Evolutionary conservation across 352 stramenopile species (phyloP).

Genomic region (Pythium dissimile): DNA sequence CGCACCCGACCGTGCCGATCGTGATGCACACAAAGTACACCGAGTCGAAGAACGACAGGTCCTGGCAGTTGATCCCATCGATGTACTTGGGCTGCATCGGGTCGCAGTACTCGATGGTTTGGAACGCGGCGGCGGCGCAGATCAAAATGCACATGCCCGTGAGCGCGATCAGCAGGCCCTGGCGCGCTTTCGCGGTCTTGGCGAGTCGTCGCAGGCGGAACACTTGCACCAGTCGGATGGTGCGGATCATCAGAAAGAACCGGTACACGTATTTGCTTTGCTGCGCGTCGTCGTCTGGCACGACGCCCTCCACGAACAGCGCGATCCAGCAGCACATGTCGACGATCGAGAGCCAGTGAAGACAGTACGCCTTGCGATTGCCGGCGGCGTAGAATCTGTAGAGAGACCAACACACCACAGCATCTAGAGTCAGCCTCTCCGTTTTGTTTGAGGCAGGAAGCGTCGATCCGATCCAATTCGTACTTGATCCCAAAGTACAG

Average conservation of each 20-base stretch:
- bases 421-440: too few relatives aligned
- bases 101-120: conserved; percentile 70
- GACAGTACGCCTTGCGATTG: conserved; percentile 51
- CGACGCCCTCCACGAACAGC: conserved; percentile 33
- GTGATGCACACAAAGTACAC: conserved; percentile 87
- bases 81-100: conserved; percentile 2
- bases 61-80: conserved; percentile 39
- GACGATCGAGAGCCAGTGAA: conserved; percentile 61
- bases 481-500: conserved; percentile 46
- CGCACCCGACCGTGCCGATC: conserved; percentile 76
- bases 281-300: conserved; percentile 26
- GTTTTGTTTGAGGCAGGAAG: too few relatives aligned
- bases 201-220: conserved; percentile 59
- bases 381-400: conserved; percentile 58
- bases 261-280: conserved; percentile 47
- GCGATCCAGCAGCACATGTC: conserved; percentile 49
- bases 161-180: conserved; percentile 48
- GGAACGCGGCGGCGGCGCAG: conserved; percentile 50
- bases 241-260: conserved; percentile 65
- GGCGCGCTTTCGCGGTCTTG: conserved; percentile 52
- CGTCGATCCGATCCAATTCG: neutral
- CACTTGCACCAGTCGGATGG: conserved; percentile 51
- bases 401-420: too few relatives aligned
- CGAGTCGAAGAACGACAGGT: conserved; percentile 69
- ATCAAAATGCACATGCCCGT: conserved; percentile 63